These are phyloP conservation scores for Saccharomyces hybrid DNA, from an alignment of 1,139 yeast genomes.

Conservation along the genomic window DNA sequence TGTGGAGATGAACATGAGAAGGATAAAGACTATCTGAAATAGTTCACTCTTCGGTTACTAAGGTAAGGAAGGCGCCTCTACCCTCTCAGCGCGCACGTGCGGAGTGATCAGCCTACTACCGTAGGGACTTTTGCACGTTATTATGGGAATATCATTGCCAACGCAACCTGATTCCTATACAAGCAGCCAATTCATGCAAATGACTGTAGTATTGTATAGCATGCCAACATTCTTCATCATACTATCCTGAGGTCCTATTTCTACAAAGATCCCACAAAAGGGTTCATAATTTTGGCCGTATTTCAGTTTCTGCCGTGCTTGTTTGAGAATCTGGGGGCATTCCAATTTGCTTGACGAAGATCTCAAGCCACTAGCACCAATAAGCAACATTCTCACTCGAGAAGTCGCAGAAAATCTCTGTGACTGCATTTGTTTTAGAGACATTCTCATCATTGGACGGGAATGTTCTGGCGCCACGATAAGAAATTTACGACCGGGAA, in stretches of 20 bases:
- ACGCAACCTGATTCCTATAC: neutral
- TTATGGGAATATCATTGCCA: neutral
- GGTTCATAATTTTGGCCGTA: neutral
- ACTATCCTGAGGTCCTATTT: neutral
- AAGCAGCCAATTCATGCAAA: neutral
- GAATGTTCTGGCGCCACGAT: neutral
- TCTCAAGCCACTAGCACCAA: neutral
- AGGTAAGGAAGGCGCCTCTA: neutral
- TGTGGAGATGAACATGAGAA: neutral
- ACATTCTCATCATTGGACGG: neutral
- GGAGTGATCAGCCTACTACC: neutral
- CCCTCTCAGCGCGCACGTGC: conserved; percentile 1
- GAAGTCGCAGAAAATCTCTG: neutral
- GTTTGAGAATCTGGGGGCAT: neutral
- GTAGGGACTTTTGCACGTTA: neutral
- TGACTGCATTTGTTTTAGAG: neutral
- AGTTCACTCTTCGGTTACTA: neutral
- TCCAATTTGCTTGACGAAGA: neutral
- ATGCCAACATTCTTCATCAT: neutral
- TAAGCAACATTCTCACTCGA: neutral
- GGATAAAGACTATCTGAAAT: neutral
- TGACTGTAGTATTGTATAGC: neutral
- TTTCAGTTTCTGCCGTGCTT: neutral
- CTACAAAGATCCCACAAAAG: neutral
- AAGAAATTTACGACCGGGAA: neutral